These are phyloP conservation scores for Haplographium delicatum DNA, from an alignment of 495 filamentous ascomycete genomes.

Conservation along the genomic window DNA sequence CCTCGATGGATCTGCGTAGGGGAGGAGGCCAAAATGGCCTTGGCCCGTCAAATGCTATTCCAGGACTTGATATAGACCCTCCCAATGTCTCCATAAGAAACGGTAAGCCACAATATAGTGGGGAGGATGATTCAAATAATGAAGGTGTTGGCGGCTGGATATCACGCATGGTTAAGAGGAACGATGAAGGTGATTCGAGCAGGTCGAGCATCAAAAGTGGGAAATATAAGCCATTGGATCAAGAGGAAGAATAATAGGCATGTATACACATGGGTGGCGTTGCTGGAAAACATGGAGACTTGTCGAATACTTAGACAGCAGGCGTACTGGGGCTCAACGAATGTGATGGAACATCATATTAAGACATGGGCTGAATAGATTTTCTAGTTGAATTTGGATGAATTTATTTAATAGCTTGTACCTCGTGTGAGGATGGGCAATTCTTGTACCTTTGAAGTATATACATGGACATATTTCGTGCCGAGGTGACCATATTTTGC, in stretches of 20 bases:
- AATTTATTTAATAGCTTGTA: too few relatives aligned
- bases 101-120: slow-evolving; percentile 38
- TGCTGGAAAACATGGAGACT: not conserved
- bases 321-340: slow-evolving; percentile 3
- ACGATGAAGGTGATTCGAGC: slow-evolving; percentile 42
- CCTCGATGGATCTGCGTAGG: slow-evolving; percentile 67
- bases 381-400: too few relatives aligned
- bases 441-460: too few relatives aligned
- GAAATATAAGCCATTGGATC: slow-evolving; percentile 60
- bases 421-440: too few relatives aligned
- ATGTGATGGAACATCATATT: not conserved
- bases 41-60: slow-evolving; percentile 45
- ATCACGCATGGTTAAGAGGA: slow-evolving; percentile 44
- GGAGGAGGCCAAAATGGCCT: slow-evolving; percentile 20
- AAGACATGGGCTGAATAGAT: too few relatives aligned
- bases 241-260: slow-evolving; percentile 47
- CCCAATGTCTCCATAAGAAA: slow-evolving; percentile 47
- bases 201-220: slow-evolving; percentile 34
- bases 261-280: not conserved
- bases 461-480: too few relatives aligned
- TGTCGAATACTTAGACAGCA: slow-evolving; percentile 12
- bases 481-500: too few relatives aligned
- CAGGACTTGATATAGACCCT: slow-evolving; percentile 68
- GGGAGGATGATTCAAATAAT: slow-evolving; percentile 24
- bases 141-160: slow-evolving; percentile 47